Conservation (phyloP, 495 filamentous ascomycete species). For the Hypoxylon rickii region DNA sequence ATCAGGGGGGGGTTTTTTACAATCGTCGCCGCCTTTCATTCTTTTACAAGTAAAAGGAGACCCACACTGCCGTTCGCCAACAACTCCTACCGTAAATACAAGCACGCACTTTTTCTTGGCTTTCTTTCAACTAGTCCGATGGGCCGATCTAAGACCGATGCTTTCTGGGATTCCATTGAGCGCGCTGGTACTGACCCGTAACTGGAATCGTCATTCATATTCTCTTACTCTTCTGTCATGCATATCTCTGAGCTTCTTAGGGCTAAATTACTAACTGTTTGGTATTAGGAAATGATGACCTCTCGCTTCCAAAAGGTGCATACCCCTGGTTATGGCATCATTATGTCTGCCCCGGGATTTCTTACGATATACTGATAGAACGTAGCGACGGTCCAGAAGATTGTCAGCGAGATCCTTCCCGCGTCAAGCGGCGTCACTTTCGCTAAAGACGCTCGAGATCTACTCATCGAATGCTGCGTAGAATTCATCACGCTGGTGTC, state of each 20-base stretch:
- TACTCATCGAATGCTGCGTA: constrained; percentile 97
- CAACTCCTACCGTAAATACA: not conserved
- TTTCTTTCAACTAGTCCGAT: constrained; percentile 7
- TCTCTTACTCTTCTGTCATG: not conserved
- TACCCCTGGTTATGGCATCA: not conserved
- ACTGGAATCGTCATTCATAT: not conserved
- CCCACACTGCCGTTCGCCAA: not conserved
- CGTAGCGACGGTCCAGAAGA: constrained; percentile 94
- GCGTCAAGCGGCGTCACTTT: constrained; percentile 68
- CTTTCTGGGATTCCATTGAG: not conserved
- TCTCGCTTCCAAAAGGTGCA: constrained; percentile 92
- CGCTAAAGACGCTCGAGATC: constrained; percentile 89
- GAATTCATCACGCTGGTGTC: constrained; percentile 98
- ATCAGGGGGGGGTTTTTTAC: too few species aligned
- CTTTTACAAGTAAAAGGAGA: not conserved
- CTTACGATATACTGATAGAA: constrained; percentile 1
- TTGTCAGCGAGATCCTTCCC: constrained; percentile 90
- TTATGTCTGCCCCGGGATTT: not conserved
- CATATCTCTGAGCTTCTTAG: not conserved
- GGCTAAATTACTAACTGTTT: constrained; percentile 30
- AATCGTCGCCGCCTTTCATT: not conserved
- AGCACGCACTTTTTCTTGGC: not conserved
- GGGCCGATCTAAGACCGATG: constrained; percentile 4
- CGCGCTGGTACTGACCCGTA: constrained; percentile 3
- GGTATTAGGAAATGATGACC: constrained; percentile 78